Conservation (phyloP, 306 rosid genomes). For the Fragaria vesca region DNA sequence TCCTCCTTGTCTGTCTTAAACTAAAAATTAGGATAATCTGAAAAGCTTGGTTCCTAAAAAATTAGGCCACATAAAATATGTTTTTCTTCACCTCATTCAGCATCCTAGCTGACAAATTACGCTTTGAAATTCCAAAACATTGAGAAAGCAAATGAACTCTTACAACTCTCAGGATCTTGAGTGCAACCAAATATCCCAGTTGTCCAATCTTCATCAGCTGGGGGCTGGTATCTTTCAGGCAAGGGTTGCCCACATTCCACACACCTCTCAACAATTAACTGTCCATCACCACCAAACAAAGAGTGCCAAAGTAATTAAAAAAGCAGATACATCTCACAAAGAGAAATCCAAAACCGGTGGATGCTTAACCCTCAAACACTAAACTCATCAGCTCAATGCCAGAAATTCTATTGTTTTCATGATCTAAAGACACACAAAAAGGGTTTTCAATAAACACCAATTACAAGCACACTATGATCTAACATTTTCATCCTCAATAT, state of each 20-base stretch:
- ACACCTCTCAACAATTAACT: constrained; percentile 58
- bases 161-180: constrained; percentile 59
- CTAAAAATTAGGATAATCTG: neutral
- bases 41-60: neutral
- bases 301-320: neutral
- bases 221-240: constrained; percentile 73
- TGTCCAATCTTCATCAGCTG: constrained; percentile 70
- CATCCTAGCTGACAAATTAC: neutral
- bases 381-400: neutral
- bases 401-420: neutral
- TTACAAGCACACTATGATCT: neutral
- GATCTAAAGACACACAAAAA: neutral
- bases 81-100: neutral
- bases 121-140: neutral
- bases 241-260: constrained; percentile 62
- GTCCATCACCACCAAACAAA: constrained; percentile 20
- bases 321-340: neutral
- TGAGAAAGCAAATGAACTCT: constrained; percentile 22
- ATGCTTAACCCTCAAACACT: neutral
- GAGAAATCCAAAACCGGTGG: neutral
- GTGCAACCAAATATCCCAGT: constrained; percentile 71
- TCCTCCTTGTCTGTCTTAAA: neutral
- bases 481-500: neutral
- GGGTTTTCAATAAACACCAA: neutral
- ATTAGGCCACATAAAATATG: neutral